Base-by-base conservation (phyloP, 1,139 yeast genomes). In the Blastobotrys serpentis region DNA sequence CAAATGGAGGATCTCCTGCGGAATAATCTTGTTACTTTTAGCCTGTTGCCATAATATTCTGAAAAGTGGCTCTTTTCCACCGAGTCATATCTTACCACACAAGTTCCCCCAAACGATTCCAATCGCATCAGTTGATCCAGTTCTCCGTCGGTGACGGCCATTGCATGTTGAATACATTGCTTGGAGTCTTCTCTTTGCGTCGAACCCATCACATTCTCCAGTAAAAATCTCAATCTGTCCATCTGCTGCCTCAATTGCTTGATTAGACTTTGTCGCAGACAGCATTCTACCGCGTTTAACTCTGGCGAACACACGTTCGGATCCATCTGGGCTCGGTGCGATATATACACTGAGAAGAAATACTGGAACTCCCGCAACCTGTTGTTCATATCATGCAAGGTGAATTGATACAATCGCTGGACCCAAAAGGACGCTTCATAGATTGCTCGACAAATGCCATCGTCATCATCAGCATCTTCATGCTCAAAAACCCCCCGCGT, bases 221-320 rank as follows among this genome's bases (percentile, higher is more conserved):
- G 7, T 4, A 11, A 14, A 11, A 29, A 29, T 4, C 13, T 29
- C 14, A 29, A 14, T 29, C 32, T 11, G n/a, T 29, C 32, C 7
- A 29, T 11, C 32, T 29, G 32, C 37, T 14, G 11, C 19, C 11
- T 16, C 8, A 33, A 18, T n/a, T 33, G 37, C 4, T 6, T 6
- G 8, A 33, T 14, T 11, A 33, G 19, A 7, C 19, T 7, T 17
- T 17, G 37, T 6, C 37, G 19, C 21, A 17, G 13, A 21, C 37
- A 33, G 21, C 21, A 7, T 21, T 33, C 21, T 11, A 14, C 11
- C 4, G 37, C 4, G 37, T 33, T 33, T 14, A 33, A 6, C 21
- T 33, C 37, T 14, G 37, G 37, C 37, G 22, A 16, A 17, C 37
- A 33, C 22, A 4, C 16, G 22, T 33, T 7, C n/a, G 19, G 37